Base-by-base conservation (phyloP, 208 protist species). In the Wallacemonas sp. region DNA sequence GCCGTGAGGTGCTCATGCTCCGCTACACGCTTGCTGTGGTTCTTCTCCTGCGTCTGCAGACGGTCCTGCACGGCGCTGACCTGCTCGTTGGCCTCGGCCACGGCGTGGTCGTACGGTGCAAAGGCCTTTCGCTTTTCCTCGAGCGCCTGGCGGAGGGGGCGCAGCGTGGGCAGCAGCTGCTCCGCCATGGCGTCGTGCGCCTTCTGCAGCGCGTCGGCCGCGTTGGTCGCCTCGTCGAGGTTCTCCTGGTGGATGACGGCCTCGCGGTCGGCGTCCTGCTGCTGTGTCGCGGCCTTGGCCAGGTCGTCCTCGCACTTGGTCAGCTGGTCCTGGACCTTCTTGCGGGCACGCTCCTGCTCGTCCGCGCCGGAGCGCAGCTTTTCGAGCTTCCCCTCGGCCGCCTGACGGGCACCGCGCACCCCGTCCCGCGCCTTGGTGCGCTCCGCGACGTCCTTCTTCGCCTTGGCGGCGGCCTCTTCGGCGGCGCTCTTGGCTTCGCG, bases 71-170 rank as follows among this genome's bases (percentile, higher is more conserved):
- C 78, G 16, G 83, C 87, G 48, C 68, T 58, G 30, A 89, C 74
- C 49, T 70, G 70, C 66, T 82, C 87, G 23, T 57, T 73, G 0
- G 87, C 85, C 60, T 88, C 81, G 5, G 78, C 80, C 14, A 96
- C 83, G 46, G 90, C 81, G 11, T 80, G 81, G 55, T 94, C 91
- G 57, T 81, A 97, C 19, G 97, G 98, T 14, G 94, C 86, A 29
- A 98, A 66, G 21, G 84, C 80, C 33, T 92, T 76, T 67, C 96
- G 95, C 71, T 93, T 94, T 41, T 81, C 81, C 63, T 99, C 98
- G 38, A 99, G 82, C 65, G 96, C 68, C 46, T 88, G 76, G 30
- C 97, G 94, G 17, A 99, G 78, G 1, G 87, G 80, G 0, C 80
- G 74, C 56, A 92, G 80, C 55, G 78, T 74, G 11, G 74, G 81